Base-by-base conservation (phyloP, 2,329 filamentous ascomycete species). In the Trichoderma breve region DNA sequence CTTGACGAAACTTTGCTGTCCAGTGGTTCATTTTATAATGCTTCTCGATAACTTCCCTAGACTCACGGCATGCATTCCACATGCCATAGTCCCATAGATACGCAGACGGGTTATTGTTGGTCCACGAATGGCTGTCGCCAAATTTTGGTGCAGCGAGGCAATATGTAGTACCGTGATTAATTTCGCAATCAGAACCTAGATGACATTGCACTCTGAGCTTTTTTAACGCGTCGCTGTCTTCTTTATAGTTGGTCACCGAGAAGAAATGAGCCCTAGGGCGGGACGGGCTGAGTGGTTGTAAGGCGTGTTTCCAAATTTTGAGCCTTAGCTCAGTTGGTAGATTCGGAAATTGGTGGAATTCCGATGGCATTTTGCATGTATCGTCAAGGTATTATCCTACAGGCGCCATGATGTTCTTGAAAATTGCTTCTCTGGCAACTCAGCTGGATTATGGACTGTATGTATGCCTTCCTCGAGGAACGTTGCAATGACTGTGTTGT, bases 221-320 rank as follows among this genome's bases (percentile, higher is more conserved):
- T 47, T 43, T 21, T 12, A 63, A 9, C 32, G n/a, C 14, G 12
- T 68, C 65, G 3, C 65, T 28, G 26, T 68, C 32, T 30, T 68
- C 32, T 47, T 9, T 3, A 43, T 68, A n/a, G 24, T 58, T 68
- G 53, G 34, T 30, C 32, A 68, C 53, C 9, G 65, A 68, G 53
- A 68, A 68, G 24, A 68, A 68, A 60, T 68, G 65, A 68, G 65
- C 65, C 24, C 65, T 47, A 18, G 2, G 53, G 3, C 21, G 51
- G 53, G 32, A 36, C 12, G 14, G 51, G 18, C 12, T 21, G 51
- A 68, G 14, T 39, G 65, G 32, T 26, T 47, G 65, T 32, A 68
- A 60, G 47, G 57, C 71, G 43, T 53, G n/a, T 58, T 11, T 28
- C 43, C 74, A 76, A 69, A 32, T 75, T 71, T 8, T 60, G 58